Conservation (phyloP, 1,284 basidiomycete species). For the Ganoderma sp. region DNA sequence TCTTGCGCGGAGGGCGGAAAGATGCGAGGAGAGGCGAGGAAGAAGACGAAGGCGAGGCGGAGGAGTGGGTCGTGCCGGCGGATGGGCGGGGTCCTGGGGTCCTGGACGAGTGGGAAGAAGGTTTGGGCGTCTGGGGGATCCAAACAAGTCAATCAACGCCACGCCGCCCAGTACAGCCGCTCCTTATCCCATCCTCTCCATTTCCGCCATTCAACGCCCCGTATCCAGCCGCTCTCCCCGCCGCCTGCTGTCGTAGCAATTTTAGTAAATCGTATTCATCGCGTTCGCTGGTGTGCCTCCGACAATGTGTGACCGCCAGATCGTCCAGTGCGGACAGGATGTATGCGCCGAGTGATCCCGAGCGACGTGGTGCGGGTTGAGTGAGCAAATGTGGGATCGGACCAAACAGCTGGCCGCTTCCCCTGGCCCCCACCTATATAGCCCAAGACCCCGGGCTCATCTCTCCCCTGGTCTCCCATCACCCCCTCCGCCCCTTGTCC, state of each 20-base stretch:
- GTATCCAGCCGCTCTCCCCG: conserved; percentile 20
- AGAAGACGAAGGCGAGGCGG: conserved; percentile 7
- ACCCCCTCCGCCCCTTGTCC: conserved; percentile 30
- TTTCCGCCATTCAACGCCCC: conserved; percentile 33
- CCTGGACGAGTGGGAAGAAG: conserved; percentile 42
- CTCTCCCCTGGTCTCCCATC: conserved; percentile 31
- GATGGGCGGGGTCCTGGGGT: conserved; percentile 31
- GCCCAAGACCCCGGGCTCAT: conserved; percentile 31
- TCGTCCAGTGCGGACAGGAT: conserved; percentile 15
- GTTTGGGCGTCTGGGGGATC: conserved; percentile 37
- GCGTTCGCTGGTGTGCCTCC: neutral
- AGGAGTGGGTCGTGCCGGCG: conserved; percentile 1
- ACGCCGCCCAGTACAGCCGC: conserved; percentile 36
- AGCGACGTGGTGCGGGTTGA: conserved; percentile 24
- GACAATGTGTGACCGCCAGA: neutral
- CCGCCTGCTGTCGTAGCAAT: conserved; percentile 13
- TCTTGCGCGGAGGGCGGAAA: conserved; percentile 14
- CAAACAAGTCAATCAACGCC: conserved; percentile 43
- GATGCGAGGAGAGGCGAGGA: conserved; percentile 13
- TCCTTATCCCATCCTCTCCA: conserved; percentile 31
- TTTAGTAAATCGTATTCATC: neutral
- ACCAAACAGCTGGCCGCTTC: conserved; percentile 40
- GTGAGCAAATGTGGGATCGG: conserved; percentile 39
- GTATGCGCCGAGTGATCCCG: conserved; percentile 29
- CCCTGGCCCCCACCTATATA: conserved; percentile 36